Base-by-base conservation (phyloP, 2,329 filamentous ascomycete species). In the Cercospora canescens region DNA sequence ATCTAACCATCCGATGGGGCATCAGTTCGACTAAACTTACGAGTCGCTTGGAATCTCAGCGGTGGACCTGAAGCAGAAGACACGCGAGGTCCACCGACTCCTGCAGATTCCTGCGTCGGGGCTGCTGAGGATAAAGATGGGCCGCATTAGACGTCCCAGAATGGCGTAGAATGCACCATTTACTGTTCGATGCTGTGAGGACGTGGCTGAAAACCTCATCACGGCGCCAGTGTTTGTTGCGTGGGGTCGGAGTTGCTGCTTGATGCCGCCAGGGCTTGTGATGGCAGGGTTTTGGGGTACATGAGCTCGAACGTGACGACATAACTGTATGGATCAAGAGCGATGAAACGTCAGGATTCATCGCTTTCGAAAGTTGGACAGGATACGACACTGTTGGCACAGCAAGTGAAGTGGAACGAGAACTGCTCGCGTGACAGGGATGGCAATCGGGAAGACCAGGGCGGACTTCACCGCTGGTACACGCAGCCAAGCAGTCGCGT, bases 381-480 rank as follows among this genome's bases (percentile, higher is more conserved):
- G 21, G 9, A 30, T 34, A 24, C 24, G n/a, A 14, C 26, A 32
- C 34, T 34, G 52, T 18, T 34, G 32, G 30, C 26, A 26, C 28
- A 45, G 39, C 21, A 32, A n/a, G 39, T 48, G 57, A 60, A 12
- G 37, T 48, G 57, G 57, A 16, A 60, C 57, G 57, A 60, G 0
- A 60, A 48, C 48, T 45, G 16, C 39, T 45, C 37, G 57, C 34
- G 56, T n/a, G 39, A 45, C 57, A 30, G 57, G 57, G 57, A 30
- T 48, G 24, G 21, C 37, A 32, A 21, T 48, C 57, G 57, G 57
- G 14, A 45, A 60, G 37, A 60, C 37, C 34, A 48, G 57, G 57
- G 57, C 57, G 57, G 57, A 60, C 57, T 26, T 60, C 37, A 60
- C 35, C 57, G 57, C 55, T 39, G 9, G 18, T 16, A 34, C 57